These are phyloP conservation scores for Tuber aestivum DNA, from an alignment of 495 filamentous ascomycete genomes.

Conservation along the genomic window DNA sequence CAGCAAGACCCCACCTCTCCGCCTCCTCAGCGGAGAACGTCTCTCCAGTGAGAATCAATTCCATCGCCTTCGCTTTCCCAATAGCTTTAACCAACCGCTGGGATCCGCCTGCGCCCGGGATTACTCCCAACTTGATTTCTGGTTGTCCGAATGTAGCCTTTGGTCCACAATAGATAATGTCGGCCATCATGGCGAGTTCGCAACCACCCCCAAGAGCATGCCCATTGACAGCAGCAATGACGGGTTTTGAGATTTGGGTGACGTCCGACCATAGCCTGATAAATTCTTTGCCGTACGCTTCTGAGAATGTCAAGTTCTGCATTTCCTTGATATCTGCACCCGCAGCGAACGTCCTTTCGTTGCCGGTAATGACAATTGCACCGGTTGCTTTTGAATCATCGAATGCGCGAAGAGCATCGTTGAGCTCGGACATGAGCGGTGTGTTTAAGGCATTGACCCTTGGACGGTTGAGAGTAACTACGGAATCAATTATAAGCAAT, in stretches of 20 bases:
- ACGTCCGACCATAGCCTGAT: constrained; percentile 91
- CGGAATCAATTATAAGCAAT: constrained; percentile 15
- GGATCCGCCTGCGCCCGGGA: constrained; percentile 85
- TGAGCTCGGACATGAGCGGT: constrained; percentile 83
- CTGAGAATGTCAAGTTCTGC: constrained; percentile 76
- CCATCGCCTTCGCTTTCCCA: constrained; percentile 89
- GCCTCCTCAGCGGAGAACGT: constrained; percentile 59
- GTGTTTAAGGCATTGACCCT: constrained; percentile 89
- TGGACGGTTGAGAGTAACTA: constrained; percentile 92
- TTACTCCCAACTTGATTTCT: constrained; percentile 87
- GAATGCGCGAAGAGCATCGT: constrained; percentile 67
- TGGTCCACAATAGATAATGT: constrained; percentile 83
- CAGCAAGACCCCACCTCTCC: constrained; percentile 82
- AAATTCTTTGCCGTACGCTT: constrained; percentile 80
- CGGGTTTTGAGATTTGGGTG: constrained; percentile 75
- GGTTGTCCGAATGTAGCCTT: constrained; percentile 88
- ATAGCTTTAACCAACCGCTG: constrained; percentile 83
- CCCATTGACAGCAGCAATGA: constrained; percentile 89
- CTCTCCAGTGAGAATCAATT: constrained; percentile 65
- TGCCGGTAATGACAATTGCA: constrained; percentile 81
- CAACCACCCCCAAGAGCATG: constrained; percentile 93
- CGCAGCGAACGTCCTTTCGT: constrained; percentile 82
- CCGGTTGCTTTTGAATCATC: constrained; percentile 55
- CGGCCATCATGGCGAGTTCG: constrained; percentile 95
- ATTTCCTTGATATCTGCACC: constrained; percentile 99